These are phyloP conservation scores for Mycena olivaceomarginata DNA, from an alignment of 768 basidiomycete genomes.

Conservation along the genomic window DNA sequence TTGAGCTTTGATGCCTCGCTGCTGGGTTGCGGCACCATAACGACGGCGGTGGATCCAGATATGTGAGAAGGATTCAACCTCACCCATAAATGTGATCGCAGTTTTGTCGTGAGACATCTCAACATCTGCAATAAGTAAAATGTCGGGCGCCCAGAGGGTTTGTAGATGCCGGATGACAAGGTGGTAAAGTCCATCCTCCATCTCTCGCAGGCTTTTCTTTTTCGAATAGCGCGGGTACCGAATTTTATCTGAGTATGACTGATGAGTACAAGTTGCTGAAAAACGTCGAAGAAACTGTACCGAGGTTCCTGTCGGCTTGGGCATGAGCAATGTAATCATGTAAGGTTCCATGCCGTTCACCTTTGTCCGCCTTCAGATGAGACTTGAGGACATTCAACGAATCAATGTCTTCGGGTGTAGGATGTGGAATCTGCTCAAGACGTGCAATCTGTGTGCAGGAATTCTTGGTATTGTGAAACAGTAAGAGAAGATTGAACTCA, in stretches of 20 bases:
- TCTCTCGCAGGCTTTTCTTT: not conserved
- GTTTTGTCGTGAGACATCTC: not conserved
- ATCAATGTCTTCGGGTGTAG: conserved; percentile 33
- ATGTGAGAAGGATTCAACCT: conserved; percentile 36
- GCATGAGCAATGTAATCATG: conserved; percentile 37
- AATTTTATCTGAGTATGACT: conserved; percentile 11
- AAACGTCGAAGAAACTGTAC: conserved; percentile 10
- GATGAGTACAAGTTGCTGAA: not conserved
- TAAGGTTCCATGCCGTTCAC: conserved; percentile 40
- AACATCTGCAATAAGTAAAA: conserved; percentile 8
- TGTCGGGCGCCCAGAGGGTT: not conserved
- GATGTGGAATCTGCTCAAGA: conserved; percentile 30
- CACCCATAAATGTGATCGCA: conserved; percentile 17
- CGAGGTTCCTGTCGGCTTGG: conserved; percentile 5
- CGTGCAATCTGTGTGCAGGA: conserved; percentile 15
- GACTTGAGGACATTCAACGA: conserved; percentile 34
- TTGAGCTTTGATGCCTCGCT: conserved; percentile 21
- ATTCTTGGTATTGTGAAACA: not conserved
- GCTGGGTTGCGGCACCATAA: conserved; percentile 35
- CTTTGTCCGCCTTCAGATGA: conserved; percentile 34
- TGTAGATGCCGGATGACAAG: conserved; percentile 9
- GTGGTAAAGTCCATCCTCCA: not conserved
- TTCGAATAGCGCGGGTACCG: not conserved
- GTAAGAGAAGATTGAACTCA: conserved; percentile 18
- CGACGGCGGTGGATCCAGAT: conserved; percentile 25